Conservation (phyloP, 176 grass and related monocot species). For the Aechmea fasciata region DNA sequence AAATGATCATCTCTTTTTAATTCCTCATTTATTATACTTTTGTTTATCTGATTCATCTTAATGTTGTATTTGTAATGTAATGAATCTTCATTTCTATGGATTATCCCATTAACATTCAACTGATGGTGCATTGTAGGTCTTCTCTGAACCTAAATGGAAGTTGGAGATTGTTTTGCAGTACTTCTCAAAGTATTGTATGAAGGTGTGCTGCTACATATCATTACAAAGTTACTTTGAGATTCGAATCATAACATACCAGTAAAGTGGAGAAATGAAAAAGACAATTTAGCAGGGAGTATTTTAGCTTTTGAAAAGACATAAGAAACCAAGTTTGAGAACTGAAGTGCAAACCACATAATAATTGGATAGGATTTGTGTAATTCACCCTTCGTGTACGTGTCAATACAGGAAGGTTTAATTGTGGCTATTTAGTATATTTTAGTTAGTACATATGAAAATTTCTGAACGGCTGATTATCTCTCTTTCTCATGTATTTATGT, state of each 20-base stretch:
- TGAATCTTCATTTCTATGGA: background rate
- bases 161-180: slow-evolving; percentile 77
- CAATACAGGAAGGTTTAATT: background rate
- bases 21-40: background rate
- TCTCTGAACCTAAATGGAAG: slow-evolving; percentile 77
- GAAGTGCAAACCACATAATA: no score
- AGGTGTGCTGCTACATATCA: slow-evolving; percentile 34
- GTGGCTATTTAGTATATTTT: background rate
- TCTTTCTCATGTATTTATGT: background rate
- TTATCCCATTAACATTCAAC: background rate
- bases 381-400: no score
- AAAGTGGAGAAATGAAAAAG: no score
- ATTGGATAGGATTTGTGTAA: no score
- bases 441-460: background rate
- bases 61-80: no score
- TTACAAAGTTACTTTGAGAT: no score
- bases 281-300: no score
- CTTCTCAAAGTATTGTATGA: slow-evolving; percentile 71
- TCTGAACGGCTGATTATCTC: background rate
- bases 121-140: slow-evolving; percentile 30
- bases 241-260: no score
- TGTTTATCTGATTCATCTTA: no score
- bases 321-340: no score
- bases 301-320: no score
- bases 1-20: background rate